These are phyloP conservation scores for Heterobasidion parviporum DNA, from an alignment of 1,284 basidiomycete species.

Conservation along the genomic window DNA sequence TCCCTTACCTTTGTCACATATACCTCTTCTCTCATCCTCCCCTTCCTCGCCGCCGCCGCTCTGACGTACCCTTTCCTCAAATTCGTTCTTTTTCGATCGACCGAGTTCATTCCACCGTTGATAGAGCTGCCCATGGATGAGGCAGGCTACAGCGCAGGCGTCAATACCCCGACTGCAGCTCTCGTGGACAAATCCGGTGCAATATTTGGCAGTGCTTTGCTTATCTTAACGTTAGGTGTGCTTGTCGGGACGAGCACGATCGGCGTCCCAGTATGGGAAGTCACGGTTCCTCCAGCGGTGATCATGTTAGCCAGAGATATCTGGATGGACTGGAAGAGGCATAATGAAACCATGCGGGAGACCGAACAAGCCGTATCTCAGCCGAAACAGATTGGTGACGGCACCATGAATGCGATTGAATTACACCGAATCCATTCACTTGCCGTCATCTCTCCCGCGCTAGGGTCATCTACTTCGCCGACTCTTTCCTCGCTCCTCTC, in stretches of 20 bases:
- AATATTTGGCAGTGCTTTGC: constrained; percentile 26
- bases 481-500: constrained; percentile 10
- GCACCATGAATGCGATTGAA: background rate
- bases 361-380: background rate
- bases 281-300: constrained; percentile 83
- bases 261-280: constrained; percentile 58
- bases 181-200: constrained; percentile 27
- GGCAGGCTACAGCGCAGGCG: constrained; percentile 32
- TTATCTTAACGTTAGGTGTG: constrained; percentile 43
- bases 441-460: background rate
- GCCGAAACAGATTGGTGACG: no score
- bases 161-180: constrained; percentile 35
- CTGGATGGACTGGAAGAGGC: constrained; percentile 21
- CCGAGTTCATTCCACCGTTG: constrained; percentile 39
- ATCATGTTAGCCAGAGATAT: constrained; percentile 25
- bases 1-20: constrained; percentile 25
- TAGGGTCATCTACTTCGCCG: background rate
- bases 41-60: constrained; percentile 56
- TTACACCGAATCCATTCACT: background rate
- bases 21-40: constrained; percentile 64
- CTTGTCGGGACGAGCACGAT: constrained; percentile 49
- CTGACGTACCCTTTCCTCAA: constrained; percentile 46
- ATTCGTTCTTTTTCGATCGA: constrained; percentile 38
- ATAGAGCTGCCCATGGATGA: constrained; percentile 31
- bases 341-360: background rate